Percentiles rank a stretch among this genome's conserved stretches.
These are phyloP conservation scores for Suillus luteus DNA, from an alignment of 768 basidiomycete species.

Conservation along the genomic window DNA sequence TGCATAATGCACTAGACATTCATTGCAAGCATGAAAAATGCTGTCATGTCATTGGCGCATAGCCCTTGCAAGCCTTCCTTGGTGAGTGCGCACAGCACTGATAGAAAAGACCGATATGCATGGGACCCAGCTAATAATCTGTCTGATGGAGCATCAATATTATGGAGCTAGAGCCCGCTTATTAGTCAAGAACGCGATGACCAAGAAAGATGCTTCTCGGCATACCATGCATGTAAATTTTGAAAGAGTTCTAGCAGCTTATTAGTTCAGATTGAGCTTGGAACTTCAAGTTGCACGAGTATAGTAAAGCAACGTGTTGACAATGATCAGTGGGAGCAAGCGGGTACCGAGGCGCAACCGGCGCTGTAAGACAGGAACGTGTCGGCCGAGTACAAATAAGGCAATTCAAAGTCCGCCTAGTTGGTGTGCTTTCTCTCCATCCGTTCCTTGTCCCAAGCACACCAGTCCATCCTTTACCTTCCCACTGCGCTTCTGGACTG, in stretches of 20 bases:
- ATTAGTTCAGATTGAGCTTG: not conserved
- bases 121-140: not conserved
- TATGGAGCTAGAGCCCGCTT: not conserved
- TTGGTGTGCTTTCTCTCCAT: slow-evolving; percentile 27
- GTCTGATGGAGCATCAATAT: not conserved
- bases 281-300: slow-evolving; percentile 1
- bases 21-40: not conserved
- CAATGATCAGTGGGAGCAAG: not conserved
- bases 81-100: not conserved
- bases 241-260: not conserved
- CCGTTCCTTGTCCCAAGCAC: slow-evolving; percentile 22
- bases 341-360: not conserved
- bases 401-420: slow-evolving; percentile 36
- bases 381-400: slow-evolving; percentile 26
- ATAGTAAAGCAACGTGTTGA: not conserved
- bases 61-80: not conserved
- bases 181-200: not conserved
- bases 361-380: slow-evolving; percentile 26
- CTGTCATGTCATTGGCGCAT: not conserved
- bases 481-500: slow-evolving; percentile 34
- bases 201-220: not conserved
- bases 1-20: not conserved
- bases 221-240: not conserved
- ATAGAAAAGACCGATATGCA: not conserved
- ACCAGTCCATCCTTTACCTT: slow-evolving; percentile 23